phyloP scores from a whole-genome alignment of 1,139 yeast species.

The Schizosaccharomyces versatilis region DNA sequence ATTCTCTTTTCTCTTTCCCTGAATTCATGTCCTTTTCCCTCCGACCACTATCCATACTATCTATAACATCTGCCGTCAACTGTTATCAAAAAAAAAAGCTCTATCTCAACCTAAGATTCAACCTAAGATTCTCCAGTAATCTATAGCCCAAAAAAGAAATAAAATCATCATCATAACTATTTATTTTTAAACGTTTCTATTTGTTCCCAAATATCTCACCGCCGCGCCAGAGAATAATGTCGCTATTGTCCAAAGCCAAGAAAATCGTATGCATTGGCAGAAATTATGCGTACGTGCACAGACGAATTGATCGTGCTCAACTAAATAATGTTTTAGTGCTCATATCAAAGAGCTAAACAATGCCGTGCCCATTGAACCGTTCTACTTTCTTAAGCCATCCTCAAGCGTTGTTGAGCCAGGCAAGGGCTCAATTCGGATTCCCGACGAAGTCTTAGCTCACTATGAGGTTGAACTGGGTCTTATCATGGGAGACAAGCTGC shows the following conservation, averaged over 20 bases:
- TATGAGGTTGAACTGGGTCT: conserved; percentile 87
- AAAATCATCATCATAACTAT: background rate
- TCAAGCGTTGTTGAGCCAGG: conserved; percentile 28
- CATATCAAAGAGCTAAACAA: conserved; percentile 81
- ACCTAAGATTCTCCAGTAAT: background rate
- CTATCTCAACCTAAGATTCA: background rate
- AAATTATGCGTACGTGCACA: conserved; percentile 28
- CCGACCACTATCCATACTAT: background rate
- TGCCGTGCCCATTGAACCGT: conserved; percentile 51
- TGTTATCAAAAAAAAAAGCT: background rate
- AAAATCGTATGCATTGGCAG: conserved; percentile 90
- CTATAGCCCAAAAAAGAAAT: background rate
- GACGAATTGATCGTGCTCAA: background rate
- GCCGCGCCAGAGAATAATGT: background rate
- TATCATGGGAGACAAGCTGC: conserved; percentile 40
- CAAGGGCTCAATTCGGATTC: conserved; percentile 59
- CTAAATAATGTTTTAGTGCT: conserved; percentile 30
- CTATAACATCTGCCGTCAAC: background rate
- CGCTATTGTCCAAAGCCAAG: background rate
- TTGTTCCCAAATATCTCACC: background rate
- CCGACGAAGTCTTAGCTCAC: conserved; percentile 61
- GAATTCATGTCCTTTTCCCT: background rate
- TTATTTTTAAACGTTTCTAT: background rate
- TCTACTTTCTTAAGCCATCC: conserved; percentile 71
- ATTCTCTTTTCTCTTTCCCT: background rate